Evolutionary conservation across 345 rosid species (phyloP).

Genomic region (Xanthoceras sorbifolium): DNA sequence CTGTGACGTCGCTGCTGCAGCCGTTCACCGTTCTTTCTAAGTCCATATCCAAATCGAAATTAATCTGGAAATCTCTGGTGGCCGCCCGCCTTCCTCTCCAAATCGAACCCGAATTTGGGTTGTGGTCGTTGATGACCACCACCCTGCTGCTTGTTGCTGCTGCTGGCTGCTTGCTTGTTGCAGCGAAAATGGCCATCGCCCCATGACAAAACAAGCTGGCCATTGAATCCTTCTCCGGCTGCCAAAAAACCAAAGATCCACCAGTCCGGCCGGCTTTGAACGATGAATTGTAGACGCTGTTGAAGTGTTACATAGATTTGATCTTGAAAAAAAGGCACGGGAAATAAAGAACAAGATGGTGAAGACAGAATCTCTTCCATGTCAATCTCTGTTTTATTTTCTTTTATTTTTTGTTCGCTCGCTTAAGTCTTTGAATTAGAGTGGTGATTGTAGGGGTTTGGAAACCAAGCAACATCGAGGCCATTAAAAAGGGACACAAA

Average conservation of each 20-base stretch:
- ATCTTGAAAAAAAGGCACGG: too few species aligned
- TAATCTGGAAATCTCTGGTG: conserved; percentile 23
- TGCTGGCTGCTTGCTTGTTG: conserved; percentile 19
- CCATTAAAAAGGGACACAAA: too few species aligned
- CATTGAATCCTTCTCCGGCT: conserved; percentile 37
- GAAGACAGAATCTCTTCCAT: too few species aligned
- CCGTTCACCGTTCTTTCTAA: conserved; percentile 29
- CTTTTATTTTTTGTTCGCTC: neutral
- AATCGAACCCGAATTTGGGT: too few species aligned
- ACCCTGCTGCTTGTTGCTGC: neutral
- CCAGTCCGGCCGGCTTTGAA: conserved; percentile 46
- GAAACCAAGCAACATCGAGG: too few species aligned
- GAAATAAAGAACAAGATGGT: too few species aligned
- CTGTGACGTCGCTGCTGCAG: conserved; percentile 25
- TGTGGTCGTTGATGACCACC: neutral
- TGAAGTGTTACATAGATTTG: conserved; percentile 35
- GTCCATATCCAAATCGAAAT: conserved; percentile 30
- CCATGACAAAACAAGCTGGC: conserved; percentile 39
- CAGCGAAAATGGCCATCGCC: conserved; percentile 49
- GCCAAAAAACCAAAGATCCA: conserved; percentile 74
- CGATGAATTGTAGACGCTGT: conserved; percentile 47
- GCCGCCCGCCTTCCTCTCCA: conserved; percentile 21
- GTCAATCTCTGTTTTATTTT: too few species aligned
- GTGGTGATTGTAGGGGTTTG: too few species aligned
- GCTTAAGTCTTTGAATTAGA: neutral